These are phyloP conservation scores for Phytophthora fragariaefolia DNA, from an alignment of 352 stramenopile genomes.

Conservation along the genomic window DNA sequence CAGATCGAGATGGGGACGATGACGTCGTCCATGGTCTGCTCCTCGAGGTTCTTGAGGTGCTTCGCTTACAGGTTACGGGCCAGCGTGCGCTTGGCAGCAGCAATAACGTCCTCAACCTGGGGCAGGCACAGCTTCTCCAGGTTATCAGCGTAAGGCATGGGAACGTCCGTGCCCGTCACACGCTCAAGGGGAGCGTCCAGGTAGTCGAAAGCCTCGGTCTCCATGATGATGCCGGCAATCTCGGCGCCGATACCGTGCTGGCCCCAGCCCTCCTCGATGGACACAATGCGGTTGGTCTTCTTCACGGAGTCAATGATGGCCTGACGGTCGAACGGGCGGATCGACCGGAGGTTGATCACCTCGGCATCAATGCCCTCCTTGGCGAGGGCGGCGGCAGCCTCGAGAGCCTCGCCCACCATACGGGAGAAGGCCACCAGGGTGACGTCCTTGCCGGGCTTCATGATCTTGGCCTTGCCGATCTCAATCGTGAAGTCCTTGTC, in stretches of 20 bases:
- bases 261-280: constrained; percentile 97
- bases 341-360: constrained; percentile 94
- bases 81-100: constrained; percentile 91
- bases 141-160: constrained; percentile 98
- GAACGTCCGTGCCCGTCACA: constrained; percentile 98
- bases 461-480: constrained; percentile 99
- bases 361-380: constrained; percentile 96
- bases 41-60: constrained; percentile 13
- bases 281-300: constrained; percentile 98
- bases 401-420: constrained; percentile 96
- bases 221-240: constrained; percentile 98
- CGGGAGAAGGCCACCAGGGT: constrained; percentile 98
- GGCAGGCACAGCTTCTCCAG: constrained; percentile 96
- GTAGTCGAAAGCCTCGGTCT: constrained; percentile 99
- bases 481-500: constrained; percentile 97
- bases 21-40: constrained; percentile 24
- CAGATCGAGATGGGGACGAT: constrained; percentile 28
- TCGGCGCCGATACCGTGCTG: constrained; percentile 98
- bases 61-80: constrained; percentile 72
- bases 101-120: constrained; percentile 95
- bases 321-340: constrained; percentile 97
- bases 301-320: constrained; percentile 98
- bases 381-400: constrained; percentile 94
- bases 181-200: constrained; percentile 98
- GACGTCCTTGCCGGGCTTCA: constrained; percentile 96